Evolutionary conservation across 1,139 yeast species (phyloP), one percentile per base, ranked within the genome.

Genomic region (Taphrina communis): DNA sequence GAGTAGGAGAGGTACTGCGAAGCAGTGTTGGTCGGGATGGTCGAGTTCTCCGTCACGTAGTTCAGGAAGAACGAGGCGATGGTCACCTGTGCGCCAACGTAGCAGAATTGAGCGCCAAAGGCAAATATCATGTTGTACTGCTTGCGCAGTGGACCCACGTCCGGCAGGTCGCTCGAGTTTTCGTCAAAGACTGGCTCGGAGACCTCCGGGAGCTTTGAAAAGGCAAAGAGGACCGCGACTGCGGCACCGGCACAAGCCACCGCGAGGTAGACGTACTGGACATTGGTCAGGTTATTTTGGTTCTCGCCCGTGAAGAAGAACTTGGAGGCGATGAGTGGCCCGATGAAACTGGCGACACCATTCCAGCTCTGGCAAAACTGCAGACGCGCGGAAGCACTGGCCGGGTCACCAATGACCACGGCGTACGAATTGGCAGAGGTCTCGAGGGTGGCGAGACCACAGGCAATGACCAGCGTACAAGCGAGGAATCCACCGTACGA

Each of bases 231-330:
- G n/a, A 57, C 59, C 7, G 70, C 70, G 39, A 68, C 59, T 6
- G 60, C 56, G 31, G 67, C 68, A 14, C 68, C 70, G 36, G 67
- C 68, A 38, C 53, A 36, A 6, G 66, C 70, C 17, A 68, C 69
- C 5, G 69, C 70, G n/a, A 68, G 38, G 52, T 68, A 68, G 44
- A 68, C 67, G 60, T 68, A 68, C 46, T 68, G 70, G n/a, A 68
- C 70, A 21, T 69, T 68, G 53, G 60, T 59, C 60, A 68, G 36
- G 41, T 66, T 63, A 42, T 50, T 44, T 39, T 63, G 42, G 46
- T 58, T 53, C 25, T 52, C 50, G 31, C 61, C 55, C 19, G 52
- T 42, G 55, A 68, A 68, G 50, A 68, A 65, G 56, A 59, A 69
- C 39, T 68, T 66, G 17, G 70, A 68, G 41, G 70, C 70, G 44